Evolutionary conservation across 495 filamentous ascomycete species (phyloP).

Genomic region (Hypomontagnella monticulosa): DNA sequence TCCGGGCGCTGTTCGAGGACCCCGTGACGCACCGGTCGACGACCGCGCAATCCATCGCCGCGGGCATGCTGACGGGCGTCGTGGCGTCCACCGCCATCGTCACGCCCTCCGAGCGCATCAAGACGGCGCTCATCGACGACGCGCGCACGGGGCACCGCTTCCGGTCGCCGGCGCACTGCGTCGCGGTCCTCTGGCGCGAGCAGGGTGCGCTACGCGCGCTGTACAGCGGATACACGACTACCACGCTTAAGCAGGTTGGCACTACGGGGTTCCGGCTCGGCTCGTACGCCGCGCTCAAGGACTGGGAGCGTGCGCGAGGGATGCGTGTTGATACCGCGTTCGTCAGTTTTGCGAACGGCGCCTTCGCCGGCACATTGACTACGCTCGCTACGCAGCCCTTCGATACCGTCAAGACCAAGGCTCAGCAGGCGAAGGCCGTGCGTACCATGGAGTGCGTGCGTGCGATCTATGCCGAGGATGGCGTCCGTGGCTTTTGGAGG

Average conservation of each 20-base stretch:
- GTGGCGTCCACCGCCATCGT: conserved; percentile 68
- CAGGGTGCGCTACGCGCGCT: conserved; percentile 62
- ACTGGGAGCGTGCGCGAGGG: conserved; percentile 57
- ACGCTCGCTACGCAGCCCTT: conserved; percentile 72
- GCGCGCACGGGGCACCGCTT: conserved; percentile 63
- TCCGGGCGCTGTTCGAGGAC: conserved; percentile 69
- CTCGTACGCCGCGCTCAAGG: conserved; percentile 73
- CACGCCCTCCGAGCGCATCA: conserved; percentile 73
- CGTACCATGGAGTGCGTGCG: conserved; percentile 62
- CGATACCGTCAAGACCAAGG: conserved; percentile 72
- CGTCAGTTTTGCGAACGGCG: conserved; percentile 67
- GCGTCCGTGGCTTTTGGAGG: conserved; percentile 69
- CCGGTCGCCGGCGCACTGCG: conserved; percentile 61
- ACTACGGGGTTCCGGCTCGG: conserved; percentile 73
- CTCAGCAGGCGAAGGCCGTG: conserved; percentile 65
- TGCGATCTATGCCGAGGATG: conserved; percentile 63
- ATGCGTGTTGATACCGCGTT: conserved; percentile 47
- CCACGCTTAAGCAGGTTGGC: conserved; percentile 72
- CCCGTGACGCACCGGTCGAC: conserved; percentile 64
- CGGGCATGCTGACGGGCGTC: conserved; percentile 70
- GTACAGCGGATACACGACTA: conserved; percentile 69
- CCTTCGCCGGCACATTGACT: conserved; percentile 68
- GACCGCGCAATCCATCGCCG: conserved; percentile 63
- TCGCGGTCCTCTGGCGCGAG: conserved; percentile 56
- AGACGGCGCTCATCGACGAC: conserved; percentile 76